A percentile compares a stretch with the other conserved stretches of the same genome.
Evolutionary conservation across 805 yeast species (phyloP).

Genomic region (Saccharomycopsis javanensis): DNA sequence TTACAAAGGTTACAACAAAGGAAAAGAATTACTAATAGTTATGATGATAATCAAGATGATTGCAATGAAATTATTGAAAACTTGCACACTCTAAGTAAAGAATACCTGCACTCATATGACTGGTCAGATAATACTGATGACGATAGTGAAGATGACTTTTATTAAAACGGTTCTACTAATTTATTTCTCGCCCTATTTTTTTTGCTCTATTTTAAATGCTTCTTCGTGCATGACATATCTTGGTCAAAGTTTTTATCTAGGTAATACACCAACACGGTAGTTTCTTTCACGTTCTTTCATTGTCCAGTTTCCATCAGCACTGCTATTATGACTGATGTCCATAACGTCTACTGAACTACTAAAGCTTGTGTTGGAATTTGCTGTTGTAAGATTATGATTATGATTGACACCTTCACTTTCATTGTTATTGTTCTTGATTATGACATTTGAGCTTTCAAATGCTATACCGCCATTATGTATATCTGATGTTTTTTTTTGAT

Average conservation of each 20-base stretch:
- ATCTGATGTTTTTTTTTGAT: not conserved
- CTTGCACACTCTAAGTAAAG: constrained; percentile 33
- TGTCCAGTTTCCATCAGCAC: not conserved
- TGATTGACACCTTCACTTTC: not conserved
- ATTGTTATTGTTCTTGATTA: not conserved
- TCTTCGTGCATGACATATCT: too few relatives aligned
- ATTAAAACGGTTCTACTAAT: not conserved
- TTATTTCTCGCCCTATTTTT: not conserved
- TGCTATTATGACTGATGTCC: not conserved
- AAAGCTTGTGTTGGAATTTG: not conserved
- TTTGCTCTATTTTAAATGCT: too few relatives aligned
- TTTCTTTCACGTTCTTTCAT: not conserved
- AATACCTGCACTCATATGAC: constrained; percentile 26
- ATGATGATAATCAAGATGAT: constrained; percentile 13
- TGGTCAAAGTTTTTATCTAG: too few relatives aligned
- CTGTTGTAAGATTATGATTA: not conserved
- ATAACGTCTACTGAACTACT: not conserved
- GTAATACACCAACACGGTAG: not conserved
- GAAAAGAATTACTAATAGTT: constrained; percentile 20
- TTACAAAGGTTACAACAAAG: constrained; percentile 22
- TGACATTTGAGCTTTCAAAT: not conserved
- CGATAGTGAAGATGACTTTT: constrained; percentile 31
- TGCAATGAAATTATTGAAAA: constrained; percentile 41
- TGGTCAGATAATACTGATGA: constrained; percentile 40
- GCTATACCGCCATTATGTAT: not conserved